These are phyloP conservation scores for Ceratocystis alfenasii DNA, from an alignment of 2,329 filamentous ascomycete species.

Conservation along the genomic window DNA sequence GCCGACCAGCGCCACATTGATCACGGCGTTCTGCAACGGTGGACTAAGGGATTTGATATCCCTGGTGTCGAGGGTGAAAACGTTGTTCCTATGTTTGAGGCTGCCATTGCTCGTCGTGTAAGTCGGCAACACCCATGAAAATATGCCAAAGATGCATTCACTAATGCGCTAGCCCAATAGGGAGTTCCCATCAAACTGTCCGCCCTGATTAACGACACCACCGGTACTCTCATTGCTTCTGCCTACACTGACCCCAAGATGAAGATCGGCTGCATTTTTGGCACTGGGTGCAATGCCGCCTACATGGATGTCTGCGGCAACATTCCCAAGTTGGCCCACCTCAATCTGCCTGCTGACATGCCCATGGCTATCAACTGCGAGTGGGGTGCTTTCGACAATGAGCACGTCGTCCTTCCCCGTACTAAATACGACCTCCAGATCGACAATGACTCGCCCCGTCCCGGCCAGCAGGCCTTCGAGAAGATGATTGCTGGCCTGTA, in stretches of 20 bases:
- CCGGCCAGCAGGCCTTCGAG: constrained; percentile 89
- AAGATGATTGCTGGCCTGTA: constrained; percentile 97
- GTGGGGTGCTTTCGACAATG: constrained; percentile 93
- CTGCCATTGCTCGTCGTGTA: constrained; percentile 51
- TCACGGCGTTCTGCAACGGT: constrained; percentile 81
- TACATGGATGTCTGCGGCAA: constrained; percentile 92
- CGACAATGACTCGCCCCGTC: constrained; percentile 81
- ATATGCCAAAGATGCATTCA: constrained; percentile 24
- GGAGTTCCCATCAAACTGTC: constrained; percentile 84
- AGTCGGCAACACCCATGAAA: constrained; percentile 19
- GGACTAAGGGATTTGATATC: constrained; percentile 97
- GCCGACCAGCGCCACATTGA: constrained; percentile 89
- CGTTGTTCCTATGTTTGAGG: constrained; percentile 78
- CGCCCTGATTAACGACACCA: constrained; percentile 94
- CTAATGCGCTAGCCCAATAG: constrained; percentile 32
- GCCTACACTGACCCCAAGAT: constrained; percentile 90
- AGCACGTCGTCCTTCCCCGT: constrained; percentile 72
- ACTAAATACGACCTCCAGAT: constrained; percentile 79
- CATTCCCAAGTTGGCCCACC: constrained; percentile 84
- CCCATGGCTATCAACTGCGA: constrained; percentile 97
- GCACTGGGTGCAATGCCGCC: constrained; percentile 93
- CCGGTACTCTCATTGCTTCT: constrained; percentile 89
- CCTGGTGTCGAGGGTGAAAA: constrained; percentile 81
- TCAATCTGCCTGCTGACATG: constrained; percentile 72
- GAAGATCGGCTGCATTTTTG: constrained; percentile 95